Evolutionary conservation across 2,329 filamentous ascomycete species (phyloP).

Genomic region (Biscogniauxia sp.): DNA sequence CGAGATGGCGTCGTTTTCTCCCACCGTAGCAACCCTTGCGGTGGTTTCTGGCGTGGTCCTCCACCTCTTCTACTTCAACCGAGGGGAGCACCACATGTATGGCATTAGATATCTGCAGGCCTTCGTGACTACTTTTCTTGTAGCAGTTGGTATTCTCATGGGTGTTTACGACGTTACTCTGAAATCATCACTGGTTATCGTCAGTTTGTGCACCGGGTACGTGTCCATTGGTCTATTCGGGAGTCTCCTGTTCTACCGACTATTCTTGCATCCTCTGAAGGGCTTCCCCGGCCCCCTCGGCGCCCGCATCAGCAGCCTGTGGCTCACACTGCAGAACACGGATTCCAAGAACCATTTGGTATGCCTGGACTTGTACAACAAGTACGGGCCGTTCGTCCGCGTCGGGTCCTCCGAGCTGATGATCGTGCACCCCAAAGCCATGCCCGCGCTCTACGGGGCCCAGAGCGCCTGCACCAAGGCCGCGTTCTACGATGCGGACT

Average conservation of each 20-base stretch:
- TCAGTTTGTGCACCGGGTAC: too few relatives aligned
- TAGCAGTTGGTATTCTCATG: too few relatives aligned
- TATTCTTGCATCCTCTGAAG: not conserved
- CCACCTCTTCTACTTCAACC: not conserved
- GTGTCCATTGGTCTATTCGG: not conserved
- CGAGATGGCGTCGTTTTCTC: too few relatives aligned
- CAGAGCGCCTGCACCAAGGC: not conserved
- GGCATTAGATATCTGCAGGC: not conserved
- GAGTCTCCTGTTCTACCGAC: not conserved
- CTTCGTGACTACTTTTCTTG: not conserved
- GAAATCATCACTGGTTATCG: not conserved
- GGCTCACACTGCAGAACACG: not conserved
- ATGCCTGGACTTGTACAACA: not conserved
- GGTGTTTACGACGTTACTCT: not conserved
- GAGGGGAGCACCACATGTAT: slow-evolving; percentile 1
- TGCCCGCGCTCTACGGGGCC: not conserved
- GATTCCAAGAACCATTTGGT: not conserved
- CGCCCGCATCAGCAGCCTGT: not conserved
- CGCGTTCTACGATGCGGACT: not conserved
- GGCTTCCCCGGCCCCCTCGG: not conserved
- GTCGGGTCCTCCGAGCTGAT: not conserved
- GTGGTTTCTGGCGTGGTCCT: not conserved
- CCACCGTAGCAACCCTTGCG: too few relatives aligned
- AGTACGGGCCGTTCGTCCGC: not conserved
- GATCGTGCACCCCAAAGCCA: not conserved